Percentiles rank a stretch among this genome's conserved stretches.
Evolutionary conservation across 2,329 filamentous ascomycete species (phyloP).

Genomic region (Grosmannia huntii): DNA sequence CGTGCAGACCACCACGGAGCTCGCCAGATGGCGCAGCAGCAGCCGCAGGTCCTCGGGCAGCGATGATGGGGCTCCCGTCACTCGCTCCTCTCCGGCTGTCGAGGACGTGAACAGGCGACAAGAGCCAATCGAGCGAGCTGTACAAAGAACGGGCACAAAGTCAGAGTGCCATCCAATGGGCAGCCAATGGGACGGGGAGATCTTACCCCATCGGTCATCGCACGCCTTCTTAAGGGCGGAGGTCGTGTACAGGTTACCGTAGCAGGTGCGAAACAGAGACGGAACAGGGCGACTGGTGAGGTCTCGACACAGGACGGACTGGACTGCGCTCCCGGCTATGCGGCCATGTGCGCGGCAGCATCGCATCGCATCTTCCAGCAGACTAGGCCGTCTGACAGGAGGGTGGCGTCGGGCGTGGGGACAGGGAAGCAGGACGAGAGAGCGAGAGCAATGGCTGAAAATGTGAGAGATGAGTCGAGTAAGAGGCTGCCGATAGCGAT

Average conservation of each 20-base stretch:
- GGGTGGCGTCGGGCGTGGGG: not conserved
- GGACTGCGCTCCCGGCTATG: slow-evolving; percentile 3
- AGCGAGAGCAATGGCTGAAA: not conserved
- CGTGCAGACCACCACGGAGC: slow-evolving; percentile 24
- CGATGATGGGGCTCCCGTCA: not conserved
- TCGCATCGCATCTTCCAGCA: slow-evolving; percentile 13
- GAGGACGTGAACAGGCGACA: not conserved
- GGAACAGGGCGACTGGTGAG: not conserved
- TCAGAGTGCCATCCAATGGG: too few species aligned
- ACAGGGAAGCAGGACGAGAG: not conserved
- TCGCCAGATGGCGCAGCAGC: slow-evolving; percentile 11
- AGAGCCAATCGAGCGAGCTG: not conserved
- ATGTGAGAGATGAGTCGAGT: not conserved
- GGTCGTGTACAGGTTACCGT: not conserved
- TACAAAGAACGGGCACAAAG: not conserved
- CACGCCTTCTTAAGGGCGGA: not conserved
- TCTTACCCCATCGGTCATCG: not conserved
- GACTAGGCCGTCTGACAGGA: not conserved
- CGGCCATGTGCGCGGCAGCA: slow-evolving; percentile 5
- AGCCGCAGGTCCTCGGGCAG: slow-evolving; percentile 26
- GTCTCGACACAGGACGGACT: not conserved
- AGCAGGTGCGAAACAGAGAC: not conserved
- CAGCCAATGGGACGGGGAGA: too few species aligned
- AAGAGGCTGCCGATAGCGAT: not conserved
- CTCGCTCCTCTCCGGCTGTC: not conserved